Conservation (phyloP, 345 rosid species). For the Hypericum androsaemum region DNA sequence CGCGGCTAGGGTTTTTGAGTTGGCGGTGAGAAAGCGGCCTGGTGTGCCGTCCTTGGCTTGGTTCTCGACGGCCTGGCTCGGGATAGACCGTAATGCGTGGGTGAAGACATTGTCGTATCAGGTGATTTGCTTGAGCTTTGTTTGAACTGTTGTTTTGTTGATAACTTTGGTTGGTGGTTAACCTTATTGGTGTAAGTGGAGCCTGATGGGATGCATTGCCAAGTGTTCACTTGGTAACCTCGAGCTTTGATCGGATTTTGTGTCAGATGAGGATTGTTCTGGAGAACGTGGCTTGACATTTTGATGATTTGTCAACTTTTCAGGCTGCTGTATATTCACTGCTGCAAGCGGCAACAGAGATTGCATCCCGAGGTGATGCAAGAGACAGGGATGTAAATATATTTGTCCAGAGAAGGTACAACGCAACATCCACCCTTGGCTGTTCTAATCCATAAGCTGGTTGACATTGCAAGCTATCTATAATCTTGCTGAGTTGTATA, state of each 20-base stretch:
- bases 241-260: no score
- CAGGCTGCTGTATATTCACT: constrained; percentile 83
- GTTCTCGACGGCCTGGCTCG: constrained; percentile 88
- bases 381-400: constrained; percentile 63
- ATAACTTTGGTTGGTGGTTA: no score
- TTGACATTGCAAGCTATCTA: constrained; percentile 10
- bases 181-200: no score
- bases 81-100: constrained; percentile 77
- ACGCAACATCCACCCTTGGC: background rate
- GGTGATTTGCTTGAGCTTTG: constrained; percentile 24
- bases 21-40: constrained; percentile 52
- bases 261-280: background rate
- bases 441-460: background rate
- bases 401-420: constrained; percentile 80
- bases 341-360: constrained; percentile 82
- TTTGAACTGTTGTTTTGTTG: no score
- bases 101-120: constrained; percentile 83
- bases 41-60: constrained; percentile 50
- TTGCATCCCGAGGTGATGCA: constrained; percentile 64
- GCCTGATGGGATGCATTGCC: no score
- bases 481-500: no score
- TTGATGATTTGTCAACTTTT: constrained; percentile 25
- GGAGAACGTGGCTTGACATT: constrained; percentile 12
- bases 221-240: no score
- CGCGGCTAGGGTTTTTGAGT: constrained; percentile 76